phyloP scores from a whole-genome alignment of 225 moss, liverwort and hornwort genomes.

The Pseudoscleropodium purum region DNA sequence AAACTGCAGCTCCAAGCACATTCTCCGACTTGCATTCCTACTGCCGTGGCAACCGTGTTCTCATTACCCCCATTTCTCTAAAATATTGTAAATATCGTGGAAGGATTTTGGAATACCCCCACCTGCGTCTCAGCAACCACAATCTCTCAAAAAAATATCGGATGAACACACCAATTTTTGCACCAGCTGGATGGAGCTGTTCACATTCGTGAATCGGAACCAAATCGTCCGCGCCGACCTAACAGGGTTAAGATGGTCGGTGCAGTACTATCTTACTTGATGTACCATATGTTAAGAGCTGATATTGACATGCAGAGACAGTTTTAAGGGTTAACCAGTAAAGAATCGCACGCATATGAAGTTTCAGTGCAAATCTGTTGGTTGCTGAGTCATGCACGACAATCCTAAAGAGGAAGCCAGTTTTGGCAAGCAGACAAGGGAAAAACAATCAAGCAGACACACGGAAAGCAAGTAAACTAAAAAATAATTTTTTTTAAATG shows the following conservation, averaged over 20 bases:
- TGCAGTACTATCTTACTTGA: not conserved
- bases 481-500: not conserved
- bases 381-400: not conserved
- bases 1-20: not conserved
- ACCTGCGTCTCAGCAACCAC: not conserved
- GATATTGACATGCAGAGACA: not conserved
- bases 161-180: not conserved
- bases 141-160: not conserved
- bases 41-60: not conserved
- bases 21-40: not conserved
- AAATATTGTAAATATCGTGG: not conserved
- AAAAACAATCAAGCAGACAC: not conserved
- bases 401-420: not conserved
- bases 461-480: not conserved
- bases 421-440: not conserved
- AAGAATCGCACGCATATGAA: not conserved
- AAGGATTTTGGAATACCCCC: not conserved
- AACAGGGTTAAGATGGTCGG: not conserved
- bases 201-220: not conserved
- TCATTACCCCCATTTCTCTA: not conserved
- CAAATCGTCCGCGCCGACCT: not conserved
- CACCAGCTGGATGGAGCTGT: not conserved
- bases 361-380: not conserved
- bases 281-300: not conserved
- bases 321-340: not conserved